Evolutionary conservation across 345 rosid species (phyloP).

Genomic region (Hypericum androsaemum): DNA sequence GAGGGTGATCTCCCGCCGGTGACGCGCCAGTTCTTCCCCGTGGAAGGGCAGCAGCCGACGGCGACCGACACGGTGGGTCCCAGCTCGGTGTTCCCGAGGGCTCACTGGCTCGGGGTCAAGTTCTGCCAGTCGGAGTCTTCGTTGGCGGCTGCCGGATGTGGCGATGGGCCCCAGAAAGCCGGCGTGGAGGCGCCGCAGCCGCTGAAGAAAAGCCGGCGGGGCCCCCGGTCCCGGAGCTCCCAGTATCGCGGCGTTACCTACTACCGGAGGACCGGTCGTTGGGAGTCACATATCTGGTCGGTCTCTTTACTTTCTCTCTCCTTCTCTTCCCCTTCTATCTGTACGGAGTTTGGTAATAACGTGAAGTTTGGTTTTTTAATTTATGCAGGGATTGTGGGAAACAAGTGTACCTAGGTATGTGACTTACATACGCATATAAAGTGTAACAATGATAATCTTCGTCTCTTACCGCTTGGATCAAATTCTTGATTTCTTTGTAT

Average conservation of each 20-base stretch:
- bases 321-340: neutral
- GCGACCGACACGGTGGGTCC: constrained; percentile 7
- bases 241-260: constrained; percentile 96
- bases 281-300: constrained; percentile 99
- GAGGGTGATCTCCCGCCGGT: constrained; percentile 40
- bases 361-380: constrained; percentile 1
- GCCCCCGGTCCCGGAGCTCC: constrained; percentile 93
- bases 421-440: neutral
- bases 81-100: constrained; percentile 39
- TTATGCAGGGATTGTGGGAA: constrained; percentile 95
- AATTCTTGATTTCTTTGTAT: neutral
- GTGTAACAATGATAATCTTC: constrained; percentile 4
- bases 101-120: constrained; percentile 57
- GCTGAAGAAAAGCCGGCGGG: constrained; percentile 81
- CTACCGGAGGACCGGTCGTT: constrained; percentile 93
- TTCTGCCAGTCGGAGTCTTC: constrained; percentile 51
- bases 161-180: constrained; percentile 16
- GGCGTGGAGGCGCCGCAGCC: constrained; percentile 43
- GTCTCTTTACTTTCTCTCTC: constrained; percentile 2
- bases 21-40: constrained; percentile 81
- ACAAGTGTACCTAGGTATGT: constrained; percentile 91
- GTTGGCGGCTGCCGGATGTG: neutral
- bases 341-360: too few relatives aligned
- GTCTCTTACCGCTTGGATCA: neutral
- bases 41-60: constrained; percentile 22